These are phyloP conservation scores for Sphaerulina musiva DNA, from an alignment of 2,329 filamentous ascomycete genomes.

Conservation along the genomic window DNA sequence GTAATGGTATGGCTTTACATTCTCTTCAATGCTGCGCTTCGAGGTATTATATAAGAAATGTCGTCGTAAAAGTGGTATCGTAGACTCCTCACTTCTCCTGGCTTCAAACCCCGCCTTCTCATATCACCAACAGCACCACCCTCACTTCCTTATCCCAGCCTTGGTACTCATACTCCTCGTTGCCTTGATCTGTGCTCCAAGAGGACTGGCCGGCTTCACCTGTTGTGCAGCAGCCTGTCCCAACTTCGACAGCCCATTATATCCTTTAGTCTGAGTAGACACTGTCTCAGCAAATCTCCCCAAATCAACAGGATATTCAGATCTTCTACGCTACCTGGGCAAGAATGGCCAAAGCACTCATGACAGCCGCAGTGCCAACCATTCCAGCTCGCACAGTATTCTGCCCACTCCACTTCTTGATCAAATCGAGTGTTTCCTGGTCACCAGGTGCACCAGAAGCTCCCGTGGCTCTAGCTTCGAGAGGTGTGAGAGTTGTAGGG, in stretches of 20 bases:
- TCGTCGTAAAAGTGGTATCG: background rate
- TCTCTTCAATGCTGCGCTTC: too few species aligned
- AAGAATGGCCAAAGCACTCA: constrained; percentile 18
- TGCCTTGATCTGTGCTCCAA: constrained; percentile 1
- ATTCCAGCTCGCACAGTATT: constrained; percentile 20
- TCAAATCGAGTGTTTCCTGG: constrained; percentile 20
- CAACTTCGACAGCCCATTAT: background rate
- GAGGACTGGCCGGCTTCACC: background rate
- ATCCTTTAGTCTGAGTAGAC: constrained; percentile 1
- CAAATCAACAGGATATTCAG: background rate
- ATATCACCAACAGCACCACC: background rate
- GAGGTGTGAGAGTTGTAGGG: constrained; percentile 8
- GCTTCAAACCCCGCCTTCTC: background rate
- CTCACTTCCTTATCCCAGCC: background rate
- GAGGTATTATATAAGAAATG: too few species aligned
- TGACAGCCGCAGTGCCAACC: constrained; percentile 16
- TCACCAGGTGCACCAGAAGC: constrained; percentile 15
- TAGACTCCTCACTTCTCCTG: background rate
- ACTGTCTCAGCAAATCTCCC: background rate
- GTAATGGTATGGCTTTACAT: too few species aligned
- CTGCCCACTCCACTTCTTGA: constrained; percentile 24
- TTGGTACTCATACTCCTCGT: constrained; percentile 1
- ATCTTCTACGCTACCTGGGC: constrained; percentile 11
- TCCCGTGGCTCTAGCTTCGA: constrained; percentile 20
- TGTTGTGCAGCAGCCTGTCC: constrained; percentile 3